These are phyloP conservation scores for Epichloe baconii DNA, from an alignment of 2,329 filamentous ascomycete species.

Conservation along the genomic window DNA sequence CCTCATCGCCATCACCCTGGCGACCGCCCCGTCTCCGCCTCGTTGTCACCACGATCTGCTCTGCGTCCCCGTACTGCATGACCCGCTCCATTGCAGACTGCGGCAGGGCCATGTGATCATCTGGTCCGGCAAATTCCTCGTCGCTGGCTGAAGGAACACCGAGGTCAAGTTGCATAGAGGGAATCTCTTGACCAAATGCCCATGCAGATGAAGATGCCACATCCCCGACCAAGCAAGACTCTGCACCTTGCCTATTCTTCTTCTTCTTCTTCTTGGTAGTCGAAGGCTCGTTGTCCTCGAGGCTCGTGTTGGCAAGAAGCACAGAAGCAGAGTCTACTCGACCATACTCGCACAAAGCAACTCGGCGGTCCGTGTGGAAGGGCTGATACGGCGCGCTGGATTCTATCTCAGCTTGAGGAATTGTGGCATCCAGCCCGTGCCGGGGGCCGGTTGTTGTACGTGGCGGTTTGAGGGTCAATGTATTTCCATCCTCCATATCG, in stretches of 20 bases:
- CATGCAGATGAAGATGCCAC: conserved; percentile 24
- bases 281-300: conserved; percentile 26
- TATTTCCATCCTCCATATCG: conserved; percentile 41
- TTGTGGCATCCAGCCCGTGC: conserved; percentile 46
- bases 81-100: conserved; percentile 52
- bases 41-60: conserved; percentile 74
- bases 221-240: conserved; percentile 1
- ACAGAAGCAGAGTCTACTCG: conserved; percentile 22
- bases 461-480: conserved; percentile 34
- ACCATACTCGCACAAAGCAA: conserved; percentile 59
- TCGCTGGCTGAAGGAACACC: conserved; percentile 33
- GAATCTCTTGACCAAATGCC: conserved; percentile 48
- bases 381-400: conserved; percentile 92
- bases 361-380: conserved; percentile 81
- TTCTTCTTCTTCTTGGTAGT: conserved; percentile 22
- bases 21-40: conserved; percentile 49
- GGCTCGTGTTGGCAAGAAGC: conserved; percentile 26
- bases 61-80: conserved; percentile 47
- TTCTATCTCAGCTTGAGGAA: conserved; percentile 75
- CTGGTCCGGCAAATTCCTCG: conserved; percentile 38
- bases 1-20: conserved; percentile 41
- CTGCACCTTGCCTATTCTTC: conserved; percentile 7
- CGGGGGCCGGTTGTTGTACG: conserved; percentile 23
- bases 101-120: conserved; percentile 46
- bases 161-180: conserved; percentile 37